These are phyloP conservation scores for Saccharomycopsis guyanensis DNA, from an alignment of 805 yeast species.

Conservation along the genomic window DNA sequence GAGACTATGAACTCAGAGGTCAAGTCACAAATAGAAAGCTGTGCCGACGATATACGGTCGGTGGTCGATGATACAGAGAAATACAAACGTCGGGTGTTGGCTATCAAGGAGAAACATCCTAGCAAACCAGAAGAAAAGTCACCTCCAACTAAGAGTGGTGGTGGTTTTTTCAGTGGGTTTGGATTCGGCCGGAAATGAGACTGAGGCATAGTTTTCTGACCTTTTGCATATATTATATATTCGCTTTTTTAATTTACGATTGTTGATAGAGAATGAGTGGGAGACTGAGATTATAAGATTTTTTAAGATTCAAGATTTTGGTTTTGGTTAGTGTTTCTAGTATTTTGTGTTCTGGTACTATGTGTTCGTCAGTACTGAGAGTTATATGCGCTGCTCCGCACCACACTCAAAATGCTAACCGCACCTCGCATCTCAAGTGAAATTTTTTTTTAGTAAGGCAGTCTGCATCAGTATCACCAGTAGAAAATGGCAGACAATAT, in stretches of 20 bases:
- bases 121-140: not conserved
- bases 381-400: too few relatives aligned
- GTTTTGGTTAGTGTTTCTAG: too few relatives aligned
- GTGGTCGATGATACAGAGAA: constrained; percentile 7
- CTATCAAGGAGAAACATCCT: not conserved
- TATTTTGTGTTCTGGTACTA: too few relatives aligned
- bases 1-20: constrained; percentile 16
- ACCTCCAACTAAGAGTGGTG: not conserved
- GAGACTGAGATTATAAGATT: too few relatives aligned
- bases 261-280: too few relatives aligned
- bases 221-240: too few relatives aligned
- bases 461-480: not conserved
- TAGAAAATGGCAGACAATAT: constrained; percentile 38
- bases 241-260: too few relatives aligned
- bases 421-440: too few relatives aligned
- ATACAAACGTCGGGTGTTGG: not conserved
- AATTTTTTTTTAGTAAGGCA: not conserved
- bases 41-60: constrained; percentile 11
- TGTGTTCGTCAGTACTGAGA: too few relatives aligned
- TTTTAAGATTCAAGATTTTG: too few relatives aligned
- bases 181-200: constrained; percentile 9
- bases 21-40: constrained; percentile 12
- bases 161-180: constrained; percentile 12
- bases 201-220: too few relatives aligned
- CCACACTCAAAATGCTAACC: too few relatives aligned